Percentiles rank a stretch among this genome's conserved stretches.
Conservation (phyloP, 2,329 filamentous ascomycete genomes). For the Alternaria conjuncta region DNA sequence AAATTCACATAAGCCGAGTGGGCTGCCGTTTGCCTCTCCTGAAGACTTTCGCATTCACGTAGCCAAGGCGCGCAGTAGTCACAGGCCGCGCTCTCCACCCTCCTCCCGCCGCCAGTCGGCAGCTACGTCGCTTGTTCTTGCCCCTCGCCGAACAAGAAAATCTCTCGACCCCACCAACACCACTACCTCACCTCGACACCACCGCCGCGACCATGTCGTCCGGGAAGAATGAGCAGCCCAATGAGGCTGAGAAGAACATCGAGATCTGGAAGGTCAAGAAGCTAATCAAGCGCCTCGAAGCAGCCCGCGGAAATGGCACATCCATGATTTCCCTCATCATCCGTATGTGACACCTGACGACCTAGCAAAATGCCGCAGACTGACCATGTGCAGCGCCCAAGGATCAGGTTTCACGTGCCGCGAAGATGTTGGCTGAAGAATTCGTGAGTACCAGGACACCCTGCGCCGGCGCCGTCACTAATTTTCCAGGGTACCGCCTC, state of each 20-base stretch:
- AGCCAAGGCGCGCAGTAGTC: conserved; percentile 2
- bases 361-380: conserved; percentile 16
- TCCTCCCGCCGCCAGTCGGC: conserved; percentile 21
- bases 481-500: conserved; percentile 83
- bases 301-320: conserved; percentile 96
- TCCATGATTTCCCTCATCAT: conserved; percentile 99
- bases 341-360: conserved; percentile 64
- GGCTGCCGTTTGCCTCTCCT: not conserved
- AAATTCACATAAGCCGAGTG: conserved; percentile 14
- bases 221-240: conserved; percentile 63
- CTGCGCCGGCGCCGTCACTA: conserved; percentile 6
- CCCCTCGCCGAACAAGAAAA: conserved; percentile 18
- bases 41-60: not conserved
- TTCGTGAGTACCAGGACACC: conserved; percentile 68
- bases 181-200: conserved; percentile 16
- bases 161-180: conserved; percentile 26
- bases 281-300: conserved; percentile 97
- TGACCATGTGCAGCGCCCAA: conserved; percentile 74
- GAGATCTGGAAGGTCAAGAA: conserved; percentile 99
- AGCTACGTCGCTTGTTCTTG: conserved; percentile 26
- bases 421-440: conserved; percentile 99
- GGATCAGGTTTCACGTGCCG: conserved; percentile 93
- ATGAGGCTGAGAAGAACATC: conserved; percentile 97
- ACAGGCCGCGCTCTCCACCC: conserved; percentile 8
- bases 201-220: conserved; percentile 44